These are phyloP conservation scores for Diaporthe vaccinii DNA, from an alignment of 2,329 filamentous ascomycete genomes.

Conservation along the genomic window DNA sequence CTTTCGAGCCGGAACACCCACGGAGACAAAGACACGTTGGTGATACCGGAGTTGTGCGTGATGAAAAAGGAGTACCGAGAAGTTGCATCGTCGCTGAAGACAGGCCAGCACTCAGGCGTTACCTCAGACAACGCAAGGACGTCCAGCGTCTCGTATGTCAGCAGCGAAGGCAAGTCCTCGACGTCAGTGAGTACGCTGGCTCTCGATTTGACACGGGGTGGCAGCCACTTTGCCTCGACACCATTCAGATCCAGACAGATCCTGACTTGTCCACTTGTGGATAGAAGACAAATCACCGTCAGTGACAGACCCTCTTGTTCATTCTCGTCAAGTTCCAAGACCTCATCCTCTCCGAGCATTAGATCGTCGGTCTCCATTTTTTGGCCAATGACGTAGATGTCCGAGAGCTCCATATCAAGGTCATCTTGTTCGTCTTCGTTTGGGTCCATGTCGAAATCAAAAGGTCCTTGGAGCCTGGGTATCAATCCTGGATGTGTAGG, in stretches of 20 bases:
- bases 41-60: constrained; percentile 72
- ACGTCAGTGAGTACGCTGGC: constrained; percentile 55
- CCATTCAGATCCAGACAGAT: constrained; percentile 74
- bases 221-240: constrained; percentile 76
- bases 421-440: constrained; percentile 68
- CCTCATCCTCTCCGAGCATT: constrained; percentile 75
- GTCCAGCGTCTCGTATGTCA: constrained; percentile 75
- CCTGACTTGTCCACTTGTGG: constrained; percentile 71
- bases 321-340: constrained; percentile 68
- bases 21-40: constrained; percentile 69
- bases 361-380: constrained; percentile 72
- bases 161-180: constrained; percentile 61
- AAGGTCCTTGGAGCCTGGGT: constrained; percentile 73
- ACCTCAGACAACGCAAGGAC: constrained; percentile 69
- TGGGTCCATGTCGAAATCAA: constrained; percentile 68
- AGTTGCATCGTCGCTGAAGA: constrained; percentile 72
- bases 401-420: constrained; percentile 68
- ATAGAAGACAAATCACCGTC: constrained; percentile 70
- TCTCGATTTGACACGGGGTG: constrained; percentile 66
- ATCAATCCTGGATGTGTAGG: constrained; percentile 70
- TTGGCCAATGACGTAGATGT: constrained; percentile 74
- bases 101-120: constrained; percentile 70
- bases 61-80: constrained; percentile 75
- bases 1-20: constrained; percentile 76
- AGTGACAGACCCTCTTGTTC: constrained; percentile 73